These are phyloP conservation scores for Trypanosoma boissoni DNA, from an alignment of 208 protist species.

Conservation along the genomic window DNA sequence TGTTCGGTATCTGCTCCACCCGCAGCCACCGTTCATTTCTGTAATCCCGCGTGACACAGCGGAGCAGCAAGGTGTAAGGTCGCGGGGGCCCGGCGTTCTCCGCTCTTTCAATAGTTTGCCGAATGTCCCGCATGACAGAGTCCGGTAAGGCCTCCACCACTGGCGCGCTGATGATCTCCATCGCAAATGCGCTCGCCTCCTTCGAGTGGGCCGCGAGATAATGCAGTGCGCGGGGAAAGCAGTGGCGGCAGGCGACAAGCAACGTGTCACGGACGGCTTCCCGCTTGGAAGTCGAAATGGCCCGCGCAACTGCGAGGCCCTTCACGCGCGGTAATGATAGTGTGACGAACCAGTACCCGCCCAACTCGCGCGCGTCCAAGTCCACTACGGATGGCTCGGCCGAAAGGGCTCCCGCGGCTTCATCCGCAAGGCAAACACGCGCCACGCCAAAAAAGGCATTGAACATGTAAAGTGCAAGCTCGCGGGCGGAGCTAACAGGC, in stretches of 20 bases:
- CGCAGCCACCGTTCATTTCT: constrained; percentile 51
- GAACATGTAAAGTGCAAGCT: constrained; percentile 69
- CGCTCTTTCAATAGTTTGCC: constrained; percentile 20
- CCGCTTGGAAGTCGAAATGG: constrained; percentile 55
- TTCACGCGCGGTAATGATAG: constrained; percentile 52
- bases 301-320: constrained; percentile 59
- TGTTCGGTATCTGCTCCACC: constrained; percentile 43
- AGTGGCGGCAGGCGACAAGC: constrained; percentile 60
- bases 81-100: constrained; percentile 20
- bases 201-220: constrained; percentile 49
- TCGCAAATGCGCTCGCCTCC: constrained; percentile 41
- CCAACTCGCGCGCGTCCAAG: constrained; percentile 44
- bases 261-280: constrained; percentile 53
- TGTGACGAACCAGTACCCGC: constrained; percentile 76
- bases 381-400: constrained; percentile 27
- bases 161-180: constrained; percentile 48
- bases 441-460: constrained; percentile 55
- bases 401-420: not conserved
- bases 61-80: constrained; percentile 28
- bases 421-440: not conserved
- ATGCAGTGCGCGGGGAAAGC: constrained; percentile 62
- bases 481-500: constrained; percentile 26
- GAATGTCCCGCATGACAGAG: constrained; percentile 35
- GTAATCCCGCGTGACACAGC: constrained; percentile 39
- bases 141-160: constrained; percentile 65